phyloP scores from a whole-genome alignment of 2,329 filamentous ascomycete species.

The Pestalotiopsis sp. region DNA sequence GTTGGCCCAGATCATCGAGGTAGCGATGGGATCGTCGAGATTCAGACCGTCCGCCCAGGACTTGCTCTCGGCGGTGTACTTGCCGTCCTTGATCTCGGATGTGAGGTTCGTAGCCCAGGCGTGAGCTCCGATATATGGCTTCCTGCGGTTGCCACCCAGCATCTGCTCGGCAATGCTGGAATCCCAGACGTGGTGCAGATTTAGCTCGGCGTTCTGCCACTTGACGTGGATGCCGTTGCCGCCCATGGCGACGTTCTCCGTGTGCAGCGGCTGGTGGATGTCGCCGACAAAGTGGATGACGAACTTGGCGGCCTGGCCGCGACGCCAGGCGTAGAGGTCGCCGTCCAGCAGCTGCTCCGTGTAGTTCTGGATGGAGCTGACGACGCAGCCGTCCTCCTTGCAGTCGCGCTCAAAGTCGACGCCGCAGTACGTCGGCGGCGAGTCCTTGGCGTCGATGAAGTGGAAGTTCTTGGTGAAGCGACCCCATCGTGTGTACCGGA shows the following conservation, averaged over 20 bases:
- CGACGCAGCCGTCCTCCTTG: slow-evolving; percentile 63
- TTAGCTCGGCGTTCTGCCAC: slow-evolving; percentile 60
- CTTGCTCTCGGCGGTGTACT: slow-evolving; percentile 51
- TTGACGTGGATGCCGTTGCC: slow-evolving; percentile 70
- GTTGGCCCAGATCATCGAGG: slow-evolving; percentile 65
- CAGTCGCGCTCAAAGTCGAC: slow-evolving; percentile 67
- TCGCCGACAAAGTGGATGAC: slow-evolving; percentile 71
- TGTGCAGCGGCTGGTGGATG: slow-evolving; percentile 70
- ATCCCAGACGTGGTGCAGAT: slow-evolving; percentile 77
- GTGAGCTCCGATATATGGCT: slow-evolving; percentile 52
- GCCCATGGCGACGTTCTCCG: slow-evolving; percentile 64
- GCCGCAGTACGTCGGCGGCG: slow-evolving; percentile 59
- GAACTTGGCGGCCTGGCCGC: slow-evolving; percentile 66
- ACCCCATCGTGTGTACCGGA: slow-evolving; percentile 67
- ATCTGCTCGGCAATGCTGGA: slow-evolving; percentile 68
- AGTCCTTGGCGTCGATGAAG: slow-evolving; percentile 71
- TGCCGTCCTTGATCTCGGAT: slow-evolving; percentile 56
- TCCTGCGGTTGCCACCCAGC: slow-evolving; percentile 56
- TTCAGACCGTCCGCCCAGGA: slow-evolving; percentile 62
- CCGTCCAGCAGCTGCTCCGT: slow-evolving; percentile 56
- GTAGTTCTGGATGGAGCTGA: slow-evolving; percentile 64
- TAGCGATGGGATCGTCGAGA: slow-evolving; percentile 55
- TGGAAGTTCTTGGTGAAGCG: slow-evolving; percentile 66
- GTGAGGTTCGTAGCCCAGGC: slow-evolving; percentile 62
- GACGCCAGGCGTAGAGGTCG: slow-evolving; percentile 45